These are phyloP conservation scores for Lindgomyces ingoldianus DNA, from an alignment of 495 filamentous ascomycete genomes.

Conservation along the genomic window DNA sequence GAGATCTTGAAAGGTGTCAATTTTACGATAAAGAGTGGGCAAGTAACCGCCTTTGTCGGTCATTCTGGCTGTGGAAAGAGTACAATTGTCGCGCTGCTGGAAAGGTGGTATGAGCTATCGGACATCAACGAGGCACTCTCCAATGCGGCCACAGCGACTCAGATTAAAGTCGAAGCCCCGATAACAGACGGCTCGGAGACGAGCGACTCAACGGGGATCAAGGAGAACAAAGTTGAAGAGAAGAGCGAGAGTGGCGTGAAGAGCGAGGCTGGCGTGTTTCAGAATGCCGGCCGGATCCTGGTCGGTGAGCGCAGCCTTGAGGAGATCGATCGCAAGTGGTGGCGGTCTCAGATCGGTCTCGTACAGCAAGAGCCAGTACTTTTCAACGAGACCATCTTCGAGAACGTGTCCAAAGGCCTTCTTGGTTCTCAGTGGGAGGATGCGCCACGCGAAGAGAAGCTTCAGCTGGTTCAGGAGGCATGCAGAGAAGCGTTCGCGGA, in stretches of 20 bases:
- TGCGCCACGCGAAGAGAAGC: conserved; percentile 14
- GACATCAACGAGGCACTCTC: conserved; percentile 13
- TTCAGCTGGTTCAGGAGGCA: conserved; percentile 66
- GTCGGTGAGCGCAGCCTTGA: conserved; percentile 46
- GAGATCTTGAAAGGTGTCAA: conserved; percentile 26
- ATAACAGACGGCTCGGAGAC: neutral
- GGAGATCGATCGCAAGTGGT: conserved; percentile 48
- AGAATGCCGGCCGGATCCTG: neutral
- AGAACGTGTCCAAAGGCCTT: conserved; percentile 66
- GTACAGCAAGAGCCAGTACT: conserved; percentile 59
- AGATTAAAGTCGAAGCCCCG: conserved; percentile 1
- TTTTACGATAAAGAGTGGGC: conserved; percentile 28
- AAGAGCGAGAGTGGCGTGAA: conserved; percentile 2
- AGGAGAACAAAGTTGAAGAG: conserved; percentile 7
- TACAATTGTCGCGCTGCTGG: conserved; percentile 35
- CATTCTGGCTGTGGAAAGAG: conserved; percentile 38
- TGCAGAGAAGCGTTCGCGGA: conserved; percentile 92
- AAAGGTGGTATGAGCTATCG: conserved; percentile 37
- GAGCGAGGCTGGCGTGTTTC: neutral
- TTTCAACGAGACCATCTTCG: conserved; percentile 67
- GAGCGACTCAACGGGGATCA: conserved; percentile 1
- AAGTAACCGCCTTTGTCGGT: conserved; percentile 38
- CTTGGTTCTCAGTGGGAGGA: conserved; percentile 62
- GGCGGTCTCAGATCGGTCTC: conserved; percentile 17
- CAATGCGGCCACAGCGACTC: neutral